Conservation (phyloP, 2,329 filamentous ascomycete genomes). For the Aspergillus aculeatinus region DNA sequence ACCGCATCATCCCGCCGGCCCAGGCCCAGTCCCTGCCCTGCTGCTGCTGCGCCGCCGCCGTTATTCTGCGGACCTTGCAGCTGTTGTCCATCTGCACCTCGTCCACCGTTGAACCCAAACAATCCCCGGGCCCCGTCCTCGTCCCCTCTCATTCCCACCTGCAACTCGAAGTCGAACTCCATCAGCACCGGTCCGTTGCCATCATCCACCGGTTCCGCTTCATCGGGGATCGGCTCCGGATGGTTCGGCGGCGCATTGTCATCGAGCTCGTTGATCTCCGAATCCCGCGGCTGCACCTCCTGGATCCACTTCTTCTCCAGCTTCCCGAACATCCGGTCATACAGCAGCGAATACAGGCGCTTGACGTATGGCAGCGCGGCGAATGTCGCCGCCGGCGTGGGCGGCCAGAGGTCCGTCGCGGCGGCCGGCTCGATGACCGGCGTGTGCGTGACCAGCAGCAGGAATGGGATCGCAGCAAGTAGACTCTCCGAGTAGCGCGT, state of each 20-base stretch:
- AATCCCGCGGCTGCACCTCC: constrained; percentile 59
- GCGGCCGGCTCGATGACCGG: constrained; percentile 42
- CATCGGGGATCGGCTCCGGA: constrained; percentile 27
- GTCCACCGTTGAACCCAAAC: constrained; percentile 28
- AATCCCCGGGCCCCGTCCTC: constrained; percentile 36
- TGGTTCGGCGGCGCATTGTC: constrained; percentile 37
- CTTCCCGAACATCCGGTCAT: constrained; percentile 58
- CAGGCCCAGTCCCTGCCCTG: constrained; percentile 29
- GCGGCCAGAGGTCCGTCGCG: constrained; percentile 62
- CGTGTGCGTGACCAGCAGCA: constrained; percentile 52
- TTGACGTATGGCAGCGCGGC: constrained; percentile 66
- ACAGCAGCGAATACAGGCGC: constrained; percentile 62
- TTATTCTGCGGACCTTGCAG: constrained; percentile 28
- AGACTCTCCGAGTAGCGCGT: constrained; percentile 63
- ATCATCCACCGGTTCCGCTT: constrained; percentile 17
- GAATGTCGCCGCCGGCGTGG: constrained; percentile 64
- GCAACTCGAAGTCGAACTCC: constrained; percentile 52
- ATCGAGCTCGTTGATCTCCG: constrained; percentile 38
- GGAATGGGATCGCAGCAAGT: constrained; percentile 61
- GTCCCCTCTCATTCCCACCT: constrained; percentile 50
- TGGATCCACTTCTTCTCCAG: constrained; percentile 61
- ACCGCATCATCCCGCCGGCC: constrained; percentile 50
- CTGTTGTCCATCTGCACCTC: constrained; percentile 22
- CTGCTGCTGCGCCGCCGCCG: constrained; percentile 22
- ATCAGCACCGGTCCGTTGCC: constrained; percentile 47